phyloP scores from a whole-genome alignment of 257 asterid genomes.

The Capsicum chinense region DNA sequence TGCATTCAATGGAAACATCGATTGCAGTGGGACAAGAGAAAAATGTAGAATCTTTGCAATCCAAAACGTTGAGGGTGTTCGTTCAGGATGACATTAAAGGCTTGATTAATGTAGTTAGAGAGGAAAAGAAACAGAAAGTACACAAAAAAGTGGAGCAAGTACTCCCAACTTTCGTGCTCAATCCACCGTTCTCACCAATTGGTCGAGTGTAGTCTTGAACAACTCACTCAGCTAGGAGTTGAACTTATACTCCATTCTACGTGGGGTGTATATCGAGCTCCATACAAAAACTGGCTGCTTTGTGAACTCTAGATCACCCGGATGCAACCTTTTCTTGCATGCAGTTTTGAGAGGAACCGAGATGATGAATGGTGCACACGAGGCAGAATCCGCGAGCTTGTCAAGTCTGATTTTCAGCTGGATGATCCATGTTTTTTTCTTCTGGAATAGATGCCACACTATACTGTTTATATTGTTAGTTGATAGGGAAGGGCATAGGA shows the following conservation, averaged over 20 bases:
- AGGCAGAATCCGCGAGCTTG: conserved; percentile 14
- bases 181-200: conserved; percentile 93
- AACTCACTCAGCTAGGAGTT: background rate
- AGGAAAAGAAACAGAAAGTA: conserved; percentile 55
- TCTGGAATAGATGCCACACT: conserved; percentile 25
- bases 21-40: conserved; percentile 49
- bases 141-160: conserved; percentile 54
- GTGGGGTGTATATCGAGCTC: background rate
- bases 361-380: background rate
- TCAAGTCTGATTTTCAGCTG: background rate
- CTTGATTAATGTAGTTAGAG: conserved; percentile 53
- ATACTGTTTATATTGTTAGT: conserved; percentile 46
- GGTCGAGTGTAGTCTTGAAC: conserved; percentile 60
- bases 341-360: background rate
- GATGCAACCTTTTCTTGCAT: background rate
- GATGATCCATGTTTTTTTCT: conserved; percentile 9
- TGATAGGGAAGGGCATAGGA: conserved; percentile 38
- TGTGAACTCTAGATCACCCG: background rate
- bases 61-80: conserved; percentile 59
- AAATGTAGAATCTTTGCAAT: conserved; percentile 48
- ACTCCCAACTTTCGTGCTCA: conserved; percentile 64
- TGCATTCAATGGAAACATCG: conserved; percentile 72
- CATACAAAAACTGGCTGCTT: background rate
- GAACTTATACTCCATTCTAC: too few species aligned
- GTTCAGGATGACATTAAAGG: conserved; percentile 60